Conservation (phyloP, 345 rosid species). For the Pistacia vera region DNA sequence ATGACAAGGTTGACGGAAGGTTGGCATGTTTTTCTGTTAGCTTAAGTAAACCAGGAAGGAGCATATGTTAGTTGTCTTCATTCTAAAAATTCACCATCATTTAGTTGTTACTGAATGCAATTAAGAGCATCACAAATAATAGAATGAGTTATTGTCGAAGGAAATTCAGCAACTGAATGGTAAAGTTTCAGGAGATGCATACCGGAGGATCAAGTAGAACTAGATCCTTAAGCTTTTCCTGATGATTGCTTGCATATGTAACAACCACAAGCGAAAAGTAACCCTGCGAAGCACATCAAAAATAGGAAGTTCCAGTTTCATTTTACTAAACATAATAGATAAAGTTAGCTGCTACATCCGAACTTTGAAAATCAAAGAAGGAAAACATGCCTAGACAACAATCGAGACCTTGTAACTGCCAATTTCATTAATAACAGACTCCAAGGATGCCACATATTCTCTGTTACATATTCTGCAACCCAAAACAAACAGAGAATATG, state of each 20-base stretch:
- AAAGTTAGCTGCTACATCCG: background rate
- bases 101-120: background rate
- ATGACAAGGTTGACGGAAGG: slow-evolving; percentile 81
- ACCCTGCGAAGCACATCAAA: slow-evolving; percentile 48
- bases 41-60: slow-evolving; percentile 33
- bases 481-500: background rate
- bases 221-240: slow-evolving; percentile 66
- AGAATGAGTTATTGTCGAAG: background rate
- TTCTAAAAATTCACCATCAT: background rate
- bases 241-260: slow-evolving; percentile 70
- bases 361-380: slow-evolving; percentile 2
- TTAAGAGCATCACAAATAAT: no score
- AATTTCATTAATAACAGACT: slow-evolving; percentile 65
- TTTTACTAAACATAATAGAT: no score
- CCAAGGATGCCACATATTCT: slow-evolving; percentile 85
- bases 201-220: slow-evolving; percentile 93
- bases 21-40: slow-evolving; percentile 75
- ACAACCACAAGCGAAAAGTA: slow-evolving; percentile 77
- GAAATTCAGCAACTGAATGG: slow-evolving; percentile 11
- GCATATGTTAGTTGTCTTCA: slow-evolving; percentile 6
- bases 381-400: slow-evolving; percentile 72
- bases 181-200: slow-evolving; percentile 31
- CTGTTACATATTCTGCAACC: slow-evolving; percentile 77
- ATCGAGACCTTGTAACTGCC: slow-evolving; percentile 57
- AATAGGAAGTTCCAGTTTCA: no score